Base-by-base conservation (phyloP, 225 moss, liverwort and hornwort species). In the Pleurozium schreberi region DNA sequence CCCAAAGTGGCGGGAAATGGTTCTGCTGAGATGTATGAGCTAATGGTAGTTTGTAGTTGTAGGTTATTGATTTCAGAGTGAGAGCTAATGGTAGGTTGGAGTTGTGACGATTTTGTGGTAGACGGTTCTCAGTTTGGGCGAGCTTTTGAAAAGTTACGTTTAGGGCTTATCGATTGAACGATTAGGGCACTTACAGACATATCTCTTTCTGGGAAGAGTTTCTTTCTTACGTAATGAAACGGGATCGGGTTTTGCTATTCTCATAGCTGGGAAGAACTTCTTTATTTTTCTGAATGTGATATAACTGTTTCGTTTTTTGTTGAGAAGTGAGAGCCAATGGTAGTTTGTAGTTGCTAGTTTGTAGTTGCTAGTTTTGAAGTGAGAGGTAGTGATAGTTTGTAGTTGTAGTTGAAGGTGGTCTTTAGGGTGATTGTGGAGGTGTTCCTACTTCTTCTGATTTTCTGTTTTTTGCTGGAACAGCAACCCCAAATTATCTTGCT, bases 401-500 rank as follows among this genome's bases (percentile, higher is more conserved):
- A 38, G 14, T 85, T n/a, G 38, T 62, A 28, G 12, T 85, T 73
- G 57, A 34, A 73, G 75, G 20, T 50, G 75, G 20, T 50, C 36
- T 1, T n/a, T 27, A 49, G 27, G 25, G 36, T 59, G 61, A 85
- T 61, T 27, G 19, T 75, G n/a, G 20, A 36, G 19, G 26, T 52
- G 11, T 31, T 77, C 31, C 50, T 31, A 64, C 22, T 20, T 86
- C 14, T 76, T 76, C 86, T 86, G 64, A 86, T 64, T 22, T 23
- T 52, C 31, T 64, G 52, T 22, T 64, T 49, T 77, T 40, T 64
- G 40, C 16, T 78, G 78, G 78, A 79, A 55, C 95, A 97, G 98
- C 98, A 98, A 95, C 98, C 98, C 30, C 98, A 99, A 93, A 99
- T 99, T 90, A 97, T 99, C 85, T 64, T 99, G 90, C 83, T 99